Percentiles rank a stretch among this genome's conserved stretches.
Evolutionary conservation across 1,284 basidiomycete genomes (phyloP).

Genomic region (Ganoderma lucidum): DNA sequence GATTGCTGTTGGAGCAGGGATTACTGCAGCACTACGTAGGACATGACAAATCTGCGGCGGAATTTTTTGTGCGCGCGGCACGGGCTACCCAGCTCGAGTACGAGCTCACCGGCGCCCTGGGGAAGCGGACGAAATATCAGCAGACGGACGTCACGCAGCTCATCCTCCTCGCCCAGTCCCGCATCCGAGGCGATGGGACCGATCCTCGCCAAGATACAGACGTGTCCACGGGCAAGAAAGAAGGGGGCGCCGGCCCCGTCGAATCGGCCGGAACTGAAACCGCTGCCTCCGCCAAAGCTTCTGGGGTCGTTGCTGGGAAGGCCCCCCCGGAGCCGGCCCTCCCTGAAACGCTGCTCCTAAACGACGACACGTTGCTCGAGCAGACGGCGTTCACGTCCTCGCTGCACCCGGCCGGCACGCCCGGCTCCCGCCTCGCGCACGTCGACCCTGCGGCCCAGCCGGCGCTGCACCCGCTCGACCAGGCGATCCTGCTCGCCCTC

Average conservation of each 20-base stretch:
- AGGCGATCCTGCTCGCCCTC: conserved; percentile 88
- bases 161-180: conserved; percentile 92
- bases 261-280: conserved; percentile 27
- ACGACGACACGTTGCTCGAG: conserved; percentile 97
- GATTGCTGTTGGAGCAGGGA: conserved; percentile 83
- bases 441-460: conserved; percentile 89
- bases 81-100: conserved; percentile 84
- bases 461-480: conserved; percentile 88
- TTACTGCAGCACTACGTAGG: conserved; percentile 79
- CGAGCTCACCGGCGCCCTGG: conserved; percentile 92
- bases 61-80: conserved; percentile 84
- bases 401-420: conserved; percentile 39
- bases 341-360: conserved; percentile 85
- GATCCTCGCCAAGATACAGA: conserved; percentile 12
- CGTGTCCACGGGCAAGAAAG: conserved; percentile 24
- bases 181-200: conserved; percentile 51
- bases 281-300: conserved; percentile 1
- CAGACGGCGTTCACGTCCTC: conserved; percentile 90
- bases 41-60: conserved; percentile 83
- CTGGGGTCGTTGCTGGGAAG: not conserved
- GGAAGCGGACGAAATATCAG: conserved; percentile 96
- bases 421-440: conserved; percentile 58
- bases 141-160: conserved; percentile 88
- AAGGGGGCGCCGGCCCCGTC: conserved; percentile 34
- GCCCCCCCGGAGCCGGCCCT: conserved; percentile 41